A percentile compares a stretch with the other conserved stretches of the same genome.
Evolutionary conservation across 192 early-diverging fungal species (phyloP).

Genomic region (Coemansia sp.): DNA sequence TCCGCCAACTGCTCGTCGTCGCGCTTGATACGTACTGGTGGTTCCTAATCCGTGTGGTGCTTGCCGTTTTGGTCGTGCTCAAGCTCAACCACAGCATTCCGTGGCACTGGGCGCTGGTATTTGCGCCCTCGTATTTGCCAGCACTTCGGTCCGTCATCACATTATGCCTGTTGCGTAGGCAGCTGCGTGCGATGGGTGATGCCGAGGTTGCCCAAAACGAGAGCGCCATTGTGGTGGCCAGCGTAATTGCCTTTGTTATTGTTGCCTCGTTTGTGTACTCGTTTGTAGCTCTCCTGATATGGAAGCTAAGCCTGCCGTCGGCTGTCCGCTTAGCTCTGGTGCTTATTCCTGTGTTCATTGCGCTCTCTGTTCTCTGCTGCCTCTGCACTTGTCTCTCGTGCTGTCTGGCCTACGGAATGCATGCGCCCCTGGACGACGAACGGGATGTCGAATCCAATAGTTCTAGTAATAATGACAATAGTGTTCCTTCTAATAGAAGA

Average conservation of each 20-base stretch:
- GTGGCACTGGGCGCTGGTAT: constrained; percentile 66
- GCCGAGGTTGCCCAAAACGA: constrained; percentile 38
- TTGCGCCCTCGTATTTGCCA: constrained; percentile 67
- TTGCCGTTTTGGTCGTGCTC: constrained; percentile 67
- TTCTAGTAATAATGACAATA: not conserved
- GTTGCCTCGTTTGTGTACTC: constrained; percentile 52
- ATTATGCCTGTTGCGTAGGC: constrained; percentile 45
- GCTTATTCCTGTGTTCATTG: constrained; percentile 69
- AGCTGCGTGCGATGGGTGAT: constrained; percentile 49
- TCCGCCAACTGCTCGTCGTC: constrained; percentile 22
- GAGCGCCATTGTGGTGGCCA: constrained; percentile 33
- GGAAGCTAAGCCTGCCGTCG: constrained; percentile 48
- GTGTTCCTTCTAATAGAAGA: constrained; percentile 20
- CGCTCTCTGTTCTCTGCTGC: constrained; percentile 38
- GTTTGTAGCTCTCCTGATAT: constrained; percentile 57
- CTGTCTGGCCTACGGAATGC: constrained; percentile 40
- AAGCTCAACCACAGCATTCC: constrained; percentile 58
- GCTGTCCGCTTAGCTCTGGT: constrained; percentile 59
- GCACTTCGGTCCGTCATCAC: constrained; percentile 58
- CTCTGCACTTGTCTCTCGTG: constrained; percentile 40
- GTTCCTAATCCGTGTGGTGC: constrained; percentile 63
- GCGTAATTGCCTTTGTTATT: constrained; percentile 52
- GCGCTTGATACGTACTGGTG: constrained; percentile 63
- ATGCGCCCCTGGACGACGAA: constrained; percentile 38
- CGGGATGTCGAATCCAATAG: constrained; percentile 7